Evolutionary conservation across 225 moss, liverwort and hornwort species (phyloP).

Genomic region (Marchantia polymorpha): DNA sequence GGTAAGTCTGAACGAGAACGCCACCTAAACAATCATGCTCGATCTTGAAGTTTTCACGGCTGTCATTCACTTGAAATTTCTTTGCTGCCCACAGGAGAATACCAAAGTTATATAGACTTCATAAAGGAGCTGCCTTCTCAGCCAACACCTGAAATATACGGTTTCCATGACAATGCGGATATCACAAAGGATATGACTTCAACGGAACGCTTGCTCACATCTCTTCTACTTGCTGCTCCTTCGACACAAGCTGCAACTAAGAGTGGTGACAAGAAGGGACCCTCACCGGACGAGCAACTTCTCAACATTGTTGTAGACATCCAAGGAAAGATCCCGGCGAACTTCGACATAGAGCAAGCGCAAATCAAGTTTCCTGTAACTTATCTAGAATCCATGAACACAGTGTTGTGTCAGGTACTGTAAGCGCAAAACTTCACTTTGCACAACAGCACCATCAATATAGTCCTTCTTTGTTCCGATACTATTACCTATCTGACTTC

Average conservation of each 20-base stretch:
- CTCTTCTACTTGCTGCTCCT: constrained; percentile 61
- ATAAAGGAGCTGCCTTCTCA: constrained; percentile 70
- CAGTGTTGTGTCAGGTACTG: constrained; percentile 67
- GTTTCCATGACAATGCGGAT: constrained; percentile 79
- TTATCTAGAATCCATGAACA: constrained; percentile 83
- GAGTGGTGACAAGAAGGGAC: constrained; percentile 33
- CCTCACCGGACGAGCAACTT: constrained; percentile 57
- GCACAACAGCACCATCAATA: background rate
- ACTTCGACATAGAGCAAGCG: constrained; percentile 69
- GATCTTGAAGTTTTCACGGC: background rate
- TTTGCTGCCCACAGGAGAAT: constrained; percentile 45
- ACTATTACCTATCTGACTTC: background rate
- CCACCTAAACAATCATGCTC: background rate
- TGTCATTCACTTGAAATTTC: background rate
- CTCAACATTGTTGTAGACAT: constrained; percentile 58
- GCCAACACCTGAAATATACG: constrained; percentile 75
- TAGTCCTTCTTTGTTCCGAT: background rate
- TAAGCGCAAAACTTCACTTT: background rate
- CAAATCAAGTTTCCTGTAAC: constrained; percentile 73
- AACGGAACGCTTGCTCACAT: constrained; percentile 55
- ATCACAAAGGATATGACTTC: constrained; percentile 70
- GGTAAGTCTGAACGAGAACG: constrained; percentile 34
- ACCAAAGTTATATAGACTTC: constrained; percentile 62
- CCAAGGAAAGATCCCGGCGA: constrained; percentile 48
- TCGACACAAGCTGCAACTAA: constrained; percentile 23